phyloP scores from a whole-genome alignment of 2,329 filamentous ascomycete genomes.

The Colletotrichum godetiae region DNA sequence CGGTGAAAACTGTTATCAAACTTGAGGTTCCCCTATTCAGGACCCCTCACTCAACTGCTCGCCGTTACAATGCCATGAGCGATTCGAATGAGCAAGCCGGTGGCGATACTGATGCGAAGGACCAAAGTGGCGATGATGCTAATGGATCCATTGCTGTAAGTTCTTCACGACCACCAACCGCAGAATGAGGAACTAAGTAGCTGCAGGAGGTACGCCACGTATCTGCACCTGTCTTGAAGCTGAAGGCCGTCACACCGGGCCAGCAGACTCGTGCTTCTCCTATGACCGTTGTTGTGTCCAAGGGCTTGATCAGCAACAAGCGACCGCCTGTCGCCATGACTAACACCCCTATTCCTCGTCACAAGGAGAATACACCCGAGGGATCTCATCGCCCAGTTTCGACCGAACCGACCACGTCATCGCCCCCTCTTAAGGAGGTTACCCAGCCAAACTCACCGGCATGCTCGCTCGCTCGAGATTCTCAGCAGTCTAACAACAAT shows the following conservation, averaged over 20 bases:
- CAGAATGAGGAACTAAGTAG: neutral
- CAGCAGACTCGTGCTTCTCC: neutral
- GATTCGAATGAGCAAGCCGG: constrained; percentile 11
- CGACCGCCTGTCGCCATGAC: neutral
- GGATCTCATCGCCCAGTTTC: neutral
- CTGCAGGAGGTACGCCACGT: constrained; percentile 19
- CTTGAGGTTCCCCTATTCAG: constrained; percentile 17
- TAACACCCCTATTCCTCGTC: neutral
- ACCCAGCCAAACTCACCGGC: neutral
- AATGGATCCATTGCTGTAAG: constrained; percentile 1
- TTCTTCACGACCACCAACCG: neutral
- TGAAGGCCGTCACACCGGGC: neutral
- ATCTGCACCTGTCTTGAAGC: constrained; percentile 4
- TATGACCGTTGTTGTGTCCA: neutral
- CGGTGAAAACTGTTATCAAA: constrained; percentile 24
- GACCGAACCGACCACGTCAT: neutral
- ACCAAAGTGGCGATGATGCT: neutral
- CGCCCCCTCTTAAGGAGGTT: neutral
- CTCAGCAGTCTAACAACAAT: constrained; percentile 1
- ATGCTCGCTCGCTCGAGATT: neutral
- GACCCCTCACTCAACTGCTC: constrained; percentile 2
- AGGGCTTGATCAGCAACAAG: neutral
- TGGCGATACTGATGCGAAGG: neutral
- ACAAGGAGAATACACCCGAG: neutral
- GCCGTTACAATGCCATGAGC: constrained; percentile 28